phyloP scores from a whole-genome alignment of 2,329 filamentous ascomycete species.

The Aspergillus udagawae region DNA sequence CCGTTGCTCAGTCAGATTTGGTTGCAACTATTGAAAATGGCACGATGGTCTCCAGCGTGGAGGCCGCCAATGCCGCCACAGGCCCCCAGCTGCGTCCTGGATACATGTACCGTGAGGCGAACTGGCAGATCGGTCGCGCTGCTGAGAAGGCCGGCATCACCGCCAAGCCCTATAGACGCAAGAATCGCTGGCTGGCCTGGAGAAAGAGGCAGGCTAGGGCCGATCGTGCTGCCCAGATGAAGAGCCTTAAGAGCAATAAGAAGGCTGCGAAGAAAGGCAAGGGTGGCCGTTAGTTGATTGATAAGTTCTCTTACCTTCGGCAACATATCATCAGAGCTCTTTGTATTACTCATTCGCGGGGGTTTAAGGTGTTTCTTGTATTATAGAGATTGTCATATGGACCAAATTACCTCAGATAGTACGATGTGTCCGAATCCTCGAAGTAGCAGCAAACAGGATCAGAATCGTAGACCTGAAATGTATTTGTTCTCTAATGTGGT shows the following conservation, averaged over 20 bases:
- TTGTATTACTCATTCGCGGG: constrained; percentile 4
- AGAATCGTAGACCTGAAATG: not conserved
- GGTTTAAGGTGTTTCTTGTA: constrained; percentile 29
- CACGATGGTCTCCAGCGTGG: constrained; percentile 20
- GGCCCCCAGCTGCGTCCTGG: constrained; percentile 47
- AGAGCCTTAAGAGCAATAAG: constrained; percentile 48
- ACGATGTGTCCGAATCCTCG: not conserved
- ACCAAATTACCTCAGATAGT: constrained; percentile 6
- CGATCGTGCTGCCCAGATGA: constrained; percentile 51
- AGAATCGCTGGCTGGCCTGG: constrained; percentile 63
- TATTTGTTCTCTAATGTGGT: not conserved
- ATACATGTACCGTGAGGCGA: constrained; percentile 62
- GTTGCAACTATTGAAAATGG: constrained; percentile 22
- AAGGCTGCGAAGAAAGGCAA: constrained; percentile 37
- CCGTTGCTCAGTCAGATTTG: constrained; percentile 21
- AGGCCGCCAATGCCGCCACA: constrained; percentile 21
- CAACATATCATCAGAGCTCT: not conserved
- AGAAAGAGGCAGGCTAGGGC: constrained; percentile 53
- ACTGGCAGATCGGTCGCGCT: constrained; percentile 64
- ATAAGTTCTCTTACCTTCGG: constrained; percentile 9
- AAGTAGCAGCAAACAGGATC: not conserved
- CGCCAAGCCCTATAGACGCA: constrained; percentile 53
- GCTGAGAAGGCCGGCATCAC: constrained; percentile 58
- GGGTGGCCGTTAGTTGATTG: constrained; percentile 23
- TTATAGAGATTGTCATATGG: constrained; percentile 26